Conservation (phyloP, 371 early-diverging fungal genomes). For the Syncephalastrum sp. region DNA sequence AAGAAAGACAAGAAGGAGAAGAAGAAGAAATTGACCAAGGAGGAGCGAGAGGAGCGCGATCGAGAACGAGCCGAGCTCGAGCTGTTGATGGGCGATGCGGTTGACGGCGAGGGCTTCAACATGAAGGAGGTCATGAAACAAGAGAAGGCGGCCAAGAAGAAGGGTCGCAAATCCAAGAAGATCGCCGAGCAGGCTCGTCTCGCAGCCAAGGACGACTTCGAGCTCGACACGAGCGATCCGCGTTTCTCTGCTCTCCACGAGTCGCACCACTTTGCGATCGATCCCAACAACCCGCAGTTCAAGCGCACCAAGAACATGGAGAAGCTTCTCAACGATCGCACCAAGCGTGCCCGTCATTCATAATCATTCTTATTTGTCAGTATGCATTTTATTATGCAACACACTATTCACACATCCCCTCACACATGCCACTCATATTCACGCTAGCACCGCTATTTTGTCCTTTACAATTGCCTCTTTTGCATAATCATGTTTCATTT, state of each 20-base stretch:
- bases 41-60: slow-evolving; percentile 59
- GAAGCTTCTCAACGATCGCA: slow-evolving; percentile 69
- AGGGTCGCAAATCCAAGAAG: slow-evolving; percentile 55
- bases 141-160: slow-evolving; percentile 86
- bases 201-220: slow-evolving; percentile 73
- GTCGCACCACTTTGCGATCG: slow-evolving; percentile 90
- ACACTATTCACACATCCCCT: too few relatives aligned
- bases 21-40: slow-evolving; percentile 57
- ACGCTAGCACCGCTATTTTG: too few relatives aligned
- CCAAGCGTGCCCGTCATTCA: too few relatives aligned
- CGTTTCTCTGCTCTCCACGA: slow-evolving; percentile 84
- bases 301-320: slow-evolving; percentile 93
- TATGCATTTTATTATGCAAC: too few relatives aligned
- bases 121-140: slow-evolving; percentile 85
- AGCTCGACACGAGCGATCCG: slow-evolving; percentile 81
- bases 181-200: slow-evolving; percentile 33
- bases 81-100: slow-evolving; percentile 68
- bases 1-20: slow-evolving; percentile 44
- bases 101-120: slow-evolving; percentile 70
- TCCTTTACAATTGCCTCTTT: too few relatives aligned
- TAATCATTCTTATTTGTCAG: too few relatives aligned
- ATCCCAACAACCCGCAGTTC: slow-evolving; percentile 93
- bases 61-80: slow-evolving; percentile 83
- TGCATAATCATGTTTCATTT: too few relatives aligned
- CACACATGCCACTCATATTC: too few relatives aligned